Evolutionary conservation across 176 grass and related monocot genomes (phyloP).

Genomic region (Rhynchospora pubera): DNA sequence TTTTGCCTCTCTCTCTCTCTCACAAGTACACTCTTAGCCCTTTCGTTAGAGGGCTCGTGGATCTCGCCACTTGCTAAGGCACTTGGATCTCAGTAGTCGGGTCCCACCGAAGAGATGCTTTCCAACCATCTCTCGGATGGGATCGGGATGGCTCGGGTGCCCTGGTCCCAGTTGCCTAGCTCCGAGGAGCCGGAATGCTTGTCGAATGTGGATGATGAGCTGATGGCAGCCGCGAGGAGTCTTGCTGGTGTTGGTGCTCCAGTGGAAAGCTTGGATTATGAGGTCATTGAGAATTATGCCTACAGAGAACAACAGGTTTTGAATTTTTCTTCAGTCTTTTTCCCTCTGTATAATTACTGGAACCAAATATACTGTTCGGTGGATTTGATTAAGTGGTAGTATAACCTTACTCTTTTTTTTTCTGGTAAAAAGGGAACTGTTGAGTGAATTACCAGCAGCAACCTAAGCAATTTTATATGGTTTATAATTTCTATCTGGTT

Average conservation of each 20-base stretch:
- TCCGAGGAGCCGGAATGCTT: conserved; percentile 44
- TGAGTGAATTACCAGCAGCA: not conserved
- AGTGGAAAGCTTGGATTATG: conserved; percentile 96
- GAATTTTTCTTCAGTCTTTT: not conserved
- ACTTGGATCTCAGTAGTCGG: not conserved
- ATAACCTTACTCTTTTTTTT: not conserved
- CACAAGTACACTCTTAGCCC: not conserved
- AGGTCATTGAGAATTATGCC: conserved; percentile 98
- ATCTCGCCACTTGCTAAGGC: not conserved
- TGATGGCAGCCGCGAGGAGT: conserved; percentile 30
- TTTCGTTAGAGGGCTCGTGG: not conserved
- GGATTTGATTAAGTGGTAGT: not conserved
- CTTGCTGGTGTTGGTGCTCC: not conserved
- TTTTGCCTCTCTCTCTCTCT: not conserved
- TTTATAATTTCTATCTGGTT: not conserved
- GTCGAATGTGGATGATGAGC: conserved; percentile 15
- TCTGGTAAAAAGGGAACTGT: not conserved
- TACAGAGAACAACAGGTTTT: conserved; percentile 93
- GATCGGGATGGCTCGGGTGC: conserved; percentile 74
- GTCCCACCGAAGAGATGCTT: conserved; percentile 47
- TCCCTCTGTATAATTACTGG: not conserved
- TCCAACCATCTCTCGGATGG: conserved; percentile 59
- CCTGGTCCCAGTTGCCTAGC: conserved; percentile 71
- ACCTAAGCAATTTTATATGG: not conserved
- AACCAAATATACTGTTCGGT: not conserved